Evolutionary conservation across 1,284 basidiomycete genomes (phyloP).

Genomic region (Trametes pubescens): DNA sequence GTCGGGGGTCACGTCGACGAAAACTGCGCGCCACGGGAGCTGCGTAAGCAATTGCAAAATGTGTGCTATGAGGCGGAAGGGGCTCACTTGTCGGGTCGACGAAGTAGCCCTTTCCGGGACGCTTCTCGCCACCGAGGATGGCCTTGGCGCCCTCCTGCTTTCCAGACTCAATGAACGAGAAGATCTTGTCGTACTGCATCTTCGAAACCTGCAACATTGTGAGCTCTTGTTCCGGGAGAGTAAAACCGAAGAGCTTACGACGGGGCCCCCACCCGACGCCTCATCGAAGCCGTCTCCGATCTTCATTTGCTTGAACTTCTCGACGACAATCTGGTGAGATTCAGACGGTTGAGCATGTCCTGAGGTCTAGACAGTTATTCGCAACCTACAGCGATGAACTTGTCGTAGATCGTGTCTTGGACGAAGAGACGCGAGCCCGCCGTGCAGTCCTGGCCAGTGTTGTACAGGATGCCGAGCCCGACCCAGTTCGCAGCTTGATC

Average conservation of each 20-base stretch:
- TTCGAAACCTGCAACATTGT: conserved; percentile 70
- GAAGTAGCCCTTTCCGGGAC: conserved; percentile 73
- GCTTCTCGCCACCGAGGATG: conserved; percentile 81
- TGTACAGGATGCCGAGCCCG: conserved; percentile 84
- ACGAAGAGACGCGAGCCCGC: conserved; percentile 88
- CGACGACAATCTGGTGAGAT: conserved; percentile 55
- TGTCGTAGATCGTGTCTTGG: conserved; percentile 86
- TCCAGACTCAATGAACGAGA: conserved; percentile 89
- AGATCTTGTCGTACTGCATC: conserved; percentile 88
- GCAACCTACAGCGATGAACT: conserved; percentile 63
- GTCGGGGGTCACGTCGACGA: conserved; percentile 71
- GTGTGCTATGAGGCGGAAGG: too few species aligned
- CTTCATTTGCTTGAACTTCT: conserved; percentile 72
- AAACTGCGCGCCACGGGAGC: conserved; percentile 56
- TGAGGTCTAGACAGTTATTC: background rate
- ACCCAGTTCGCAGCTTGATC: conserved; percentile 91
- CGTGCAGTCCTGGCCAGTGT: conserved; percentile 89
- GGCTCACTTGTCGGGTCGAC: conserved; percentile 79
- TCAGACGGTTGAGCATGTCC: background rate
- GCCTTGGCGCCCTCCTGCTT: conserved; percentile 86
- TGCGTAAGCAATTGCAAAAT: background rate
- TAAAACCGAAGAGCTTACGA: conserved; percentile 56
- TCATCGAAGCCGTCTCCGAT: conserved; percentile 88
- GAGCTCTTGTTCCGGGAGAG: background rate
- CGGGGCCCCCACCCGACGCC: conserved; percentile 77